Conservation (phyloP, 495 filamentous ascomycete species). For the Lepidopterella palustris region DNA sequence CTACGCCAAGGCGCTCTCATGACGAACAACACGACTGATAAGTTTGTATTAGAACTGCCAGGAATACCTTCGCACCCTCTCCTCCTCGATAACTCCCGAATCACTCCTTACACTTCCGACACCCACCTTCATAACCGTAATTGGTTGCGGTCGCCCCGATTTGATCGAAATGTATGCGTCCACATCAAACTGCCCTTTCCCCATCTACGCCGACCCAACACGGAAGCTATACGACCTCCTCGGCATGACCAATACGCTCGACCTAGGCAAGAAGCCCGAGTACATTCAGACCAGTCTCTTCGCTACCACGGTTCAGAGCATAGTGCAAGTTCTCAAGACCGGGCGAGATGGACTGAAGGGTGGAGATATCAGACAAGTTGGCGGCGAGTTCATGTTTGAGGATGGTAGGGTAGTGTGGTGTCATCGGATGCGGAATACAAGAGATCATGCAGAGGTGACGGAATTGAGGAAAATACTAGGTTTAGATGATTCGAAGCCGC, state of each 20-base stretch:
- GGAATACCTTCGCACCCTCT: constrained; percentile 62
- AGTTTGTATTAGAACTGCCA: constrained; percentile 54
- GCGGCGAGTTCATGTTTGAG: constrained; percentile 81
- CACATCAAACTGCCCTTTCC: constrained; percentile 61
- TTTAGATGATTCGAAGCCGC: constrained; percentile 38
- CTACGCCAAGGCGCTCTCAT: background rate
- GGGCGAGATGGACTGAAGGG: constrained; percentile 55
- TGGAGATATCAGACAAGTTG: constrained; percentile 64
- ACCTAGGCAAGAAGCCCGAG: constrained; percentile 55
- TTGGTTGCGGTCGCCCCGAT: constrained; percentile 72
- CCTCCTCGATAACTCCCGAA: constrained; percentile 53
- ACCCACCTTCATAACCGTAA: constrained; percentile 59
- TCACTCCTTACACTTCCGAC: constrained; percentile 46
- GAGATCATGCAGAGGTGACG: constrained; percentile 68
- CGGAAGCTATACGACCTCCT: constrained; percentile 62
- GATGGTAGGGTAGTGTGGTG: constrained; percentile 67
- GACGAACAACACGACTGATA: constrained; percentile 4
- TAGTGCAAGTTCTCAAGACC: constrained; percentile 52
- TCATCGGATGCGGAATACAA: constrained; percentile 72
- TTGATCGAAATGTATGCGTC: constrained; percentile 63
- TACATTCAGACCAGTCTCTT: constrained; percentile 56
- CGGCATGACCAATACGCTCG: constrained; percentile 61
- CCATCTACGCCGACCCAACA: constrained; percentile 75
- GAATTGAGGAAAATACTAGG: constrained; percentile 58
- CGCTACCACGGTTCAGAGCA: constrained; percentile 40